These are phyloP conservation scores for Leishmania guyanensis DNA, from an alignment of 208 protist genomes.

Conservation along the genomic window DNA sequence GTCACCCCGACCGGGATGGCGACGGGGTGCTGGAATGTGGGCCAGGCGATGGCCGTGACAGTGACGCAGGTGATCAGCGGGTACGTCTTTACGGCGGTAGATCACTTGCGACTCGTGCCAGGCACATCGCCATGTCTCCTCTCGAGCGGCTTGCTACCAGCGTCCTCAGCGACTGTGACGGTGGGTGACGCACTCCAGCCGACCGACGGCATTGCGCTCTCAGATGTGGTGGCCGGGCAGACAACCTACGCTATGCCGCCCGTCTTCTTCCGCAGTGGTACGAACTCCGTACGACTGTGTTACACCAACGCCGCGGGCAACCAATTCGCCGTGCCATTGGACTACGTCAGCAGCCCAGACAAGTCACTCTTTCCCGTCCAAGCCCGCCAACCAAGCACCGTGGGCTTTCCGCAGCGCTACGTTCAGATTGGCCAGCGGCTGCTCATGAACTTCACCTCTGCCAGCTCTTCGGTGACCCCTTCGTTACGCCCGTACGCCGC, in stretches of 20 bases:
- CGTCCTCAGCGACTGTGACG: constrained; percentile 41
- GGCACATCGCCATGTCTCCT: constrained; percentile 54
- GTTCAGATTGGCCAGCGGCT: constrained; percentile 74
- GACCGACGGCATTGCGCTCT: constrained; percentile 37
- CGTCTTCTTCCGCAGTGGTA: constrained; percentile 60
- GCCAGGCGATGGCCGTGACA: constrained; percentile 53
- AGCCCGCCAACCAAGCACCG: constrained; percentile 37
- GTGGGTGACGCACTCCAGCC: constrained; percentile 54
- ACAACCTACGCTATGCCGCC: constrained; percentile 44
- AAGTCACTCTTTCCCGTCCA: constrained; percentile 48
- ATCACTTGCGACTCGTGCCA: constrained; percentile 59
- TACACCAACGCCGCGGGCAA: constrained; percentile 81
- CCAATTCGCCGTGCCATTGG: constrained; percentile 78
- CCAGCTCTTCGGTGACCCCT: constrained; percentile 28
- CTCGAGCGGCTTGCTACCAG: constrained; percentile 27
- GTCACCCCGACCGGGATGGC: constrained; percentile 49
- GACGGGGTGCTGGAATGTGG: constrained; percentile 65
- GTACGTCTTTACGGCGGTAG: constrained; percentile 39
- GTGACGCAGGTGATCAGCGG: constrained; percentile 34
- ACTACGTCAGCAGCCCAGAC: constrained; percentile 23
- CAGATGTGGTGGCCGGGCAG: constrained; percentile 20
- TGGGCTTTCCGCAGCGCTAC: constrained; percentile 27
- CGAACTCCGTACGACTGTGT: constrained; percentile 66
- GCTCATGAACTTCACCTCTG: constrained; percentile 48
- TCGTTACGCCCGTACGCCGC: constrained; percentile 42